Evolutionary conservation across 257 asterid genomes (phyloP), one percentile per base, ranked within the genome.

Genomic region (Galeopsis tetrahit): DNA sequence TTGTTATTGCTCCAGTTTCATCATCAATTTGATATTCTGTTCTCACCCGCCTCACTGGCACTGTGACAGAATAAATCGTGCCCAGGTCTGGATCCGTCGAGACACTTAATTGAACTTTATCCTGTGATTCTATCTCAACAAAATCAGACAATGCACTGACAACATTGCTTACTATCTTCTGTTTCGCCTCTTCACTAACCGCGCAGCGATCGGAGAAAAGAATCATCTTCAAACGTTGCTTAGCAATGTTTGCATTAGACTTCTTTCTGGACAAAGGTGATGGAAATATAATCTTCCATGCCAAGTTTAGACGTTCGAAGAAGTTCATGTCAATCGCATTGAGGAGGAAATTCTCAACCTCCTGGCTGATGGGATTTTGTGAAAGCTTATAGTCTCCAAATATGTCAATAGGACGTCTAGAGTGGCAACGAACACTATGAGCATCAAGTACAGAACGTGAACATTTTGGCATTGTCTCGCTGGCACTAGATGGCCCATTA

Each of bases 281-380:
- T 51, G 98, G 99, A 55, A 95, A 95, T 63, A 92, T 34, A 62
- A 95, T 88, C 88, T 79, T 95, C 99, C 99, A 95, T n/a, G 98
- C 99, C 82, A 95, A 68, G 85, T 78, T 88, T 72, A 95, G 66
- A 36, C 99, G 89, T 67, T 95, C 96, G 0, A 92, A 81, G 82
- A 95, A 90, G 84, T 80, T 88, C 96, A 95, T 79, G 79, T 77
- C 83, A 60, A 88, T 79, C 7, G 90, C 87, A 53, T 80, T 86
- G 82, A 88, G 89, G 39, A 95, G 95, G 58, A 90, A 88, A 75
- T 75, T 82, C 77, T 95, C 97, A 31, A 87, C 76, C 68, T 94
- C 98, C 66, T 89, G 96, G 81, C 85, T 74, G 51, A 82, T 63
- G 67, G 94, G 74, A 64, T 75, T 82, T 61, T 84, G 64, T 0